Base-by-base conservation (phyloP, 23 red algal species). In the Gracilaria gracilis region DNA sequence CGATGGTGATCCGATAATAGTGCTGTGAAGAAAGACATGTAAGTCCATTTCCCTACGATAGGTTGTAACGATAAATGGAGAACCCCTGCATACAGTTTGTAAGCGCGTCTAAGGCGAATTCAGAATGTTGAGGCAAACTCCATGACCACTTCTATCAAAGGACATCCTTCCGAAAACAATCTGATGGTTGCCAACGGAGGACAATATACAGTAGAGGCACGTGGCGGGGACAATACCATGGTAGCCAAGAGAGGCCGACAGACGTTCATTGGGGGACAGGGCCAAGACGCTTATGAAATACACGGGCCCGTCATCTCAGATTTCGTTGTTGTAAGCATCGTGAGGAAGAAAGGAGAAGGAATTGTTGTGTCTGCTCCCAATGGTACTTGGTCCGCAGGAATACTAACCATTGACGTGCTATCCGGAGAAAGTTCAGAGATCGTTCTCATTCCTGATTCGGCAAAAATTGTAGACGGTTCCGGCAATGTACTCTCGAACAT, bases 181-280 rank as follows among this genome's bases (percentile, higher is more conserved):
- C 69, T 61, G 23, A 48, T 81, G 20, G 61, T 81, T 19, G 77
- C 50, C 19, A 58, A 29, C 23, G 77, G 77, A 2, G 77, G 77
- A 5, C 1, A 59, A 59, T 81, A 50, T 33, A 81, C 34, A 59
- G 57, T 81, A 13, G 42, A 9, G 14, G 48, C 20, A 4, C 48
- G 49, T 29, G 77, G 77, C 8, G 77, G 77, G 3, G 34, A 61
- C 33, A 81, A 81, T 34, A 32, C 77, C 8, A 6, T 81, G 6
- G 38, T 59, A 14, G 47, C 77, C 11, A 81, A 61, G 77, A 48
- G 77, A 81, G 77, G 77, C 1, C 25, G 38, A 1, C 77, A 81
- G 49, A 59, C 8, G 1, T 8, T 81, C 28, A 81, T 39, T 42
- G 14, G 20, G 8, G 77, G 50, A 31, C 2, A 48, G 17, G 77